Evolutionary conservation across 768 basidiomycete genomes (phyloP).

Genomic region (Inosperma sp.): DNA sequence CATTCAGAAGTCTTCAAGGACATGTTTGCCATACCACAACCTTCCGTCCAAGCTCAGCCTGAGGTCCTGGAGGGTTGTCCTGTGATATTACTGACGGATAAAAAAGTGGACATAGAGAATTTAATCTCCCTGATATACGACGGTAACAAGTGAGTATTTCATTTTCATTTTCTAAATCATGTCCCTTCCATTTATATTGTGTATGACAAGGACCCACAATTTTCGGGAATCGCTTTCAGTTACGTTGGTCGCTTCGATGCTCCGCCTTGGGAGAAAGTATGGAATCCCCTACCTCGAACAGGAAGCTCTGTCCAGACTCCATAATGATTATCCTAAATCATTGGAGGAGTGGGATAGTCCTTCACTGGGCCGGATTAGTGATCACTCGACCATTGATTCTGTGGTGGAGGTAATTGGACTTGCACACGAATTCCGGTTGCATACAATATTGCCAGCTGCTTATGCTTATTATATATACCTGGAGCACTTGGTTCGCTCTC

Average conservation of each 20-base stretch:
- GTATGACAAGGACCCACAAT: too few species aligned
- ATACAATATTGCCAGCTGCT: neutral
- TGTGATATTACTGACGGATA: too few species aligned
- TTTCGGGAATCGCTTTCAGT: too few species aligned
- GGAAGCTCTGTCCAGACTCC: neutral
- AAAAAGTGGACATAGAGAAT: too few species aligned
- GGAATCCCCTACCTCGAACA: neutral
- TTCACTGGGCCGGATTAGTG: neutral
- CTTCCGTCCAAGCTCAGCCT: too few species aligned
- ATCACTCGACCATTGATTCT: neutral
- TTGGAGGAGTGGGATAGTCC: conserved; percentile 1
- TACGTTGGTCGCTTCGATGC: neutral
- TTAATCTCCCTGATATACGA: too few species aligned
- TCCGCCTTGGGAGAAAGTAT: conserved; percentile 9
- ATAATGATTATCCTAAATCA: neutral
- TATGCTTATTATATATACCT: neutral
- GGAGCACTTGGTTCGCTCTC: neutral
- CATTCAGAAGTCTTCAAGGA: too few species aligned
- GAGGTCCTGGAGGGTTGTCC: too few species aligned
- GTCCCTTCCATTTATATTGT: too few species aligned
- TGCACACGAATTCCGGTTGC: neutral
- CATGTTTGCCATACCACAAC: too few species aligned
- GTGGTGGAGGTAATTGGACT: neutral
- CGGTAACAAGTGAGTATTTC: too few species aligned
- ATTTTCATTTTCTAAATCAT: too few species aligned